Evolutionary conservation across 768 basidiomycete genomes (phyloP).

Genomic region (Phlebiopsis gigantea): DNA sequence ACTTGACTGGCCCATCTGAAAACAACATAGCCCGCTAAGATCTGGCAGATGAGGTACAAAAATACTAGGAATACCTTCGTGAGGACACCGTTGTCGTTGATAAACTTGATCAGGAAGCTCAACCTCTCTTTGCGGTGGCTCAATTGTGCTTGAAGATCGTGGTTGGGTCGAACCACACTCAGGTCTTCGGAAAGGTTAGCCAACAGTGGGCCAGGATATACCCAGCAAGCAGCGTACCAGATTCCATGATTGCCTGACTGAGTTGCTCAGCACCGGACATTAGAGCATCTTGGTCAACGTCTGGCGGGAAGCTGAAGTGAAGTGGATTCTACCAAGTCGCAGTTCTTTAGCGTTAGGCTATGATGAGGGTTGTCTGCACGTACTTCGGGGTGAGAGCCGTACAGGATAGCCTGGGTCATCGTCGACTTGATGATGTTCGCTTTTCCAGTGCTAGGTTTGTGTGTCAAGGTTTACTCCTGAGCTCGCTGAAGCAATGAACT

Average conservation of each 20-base stretch:
- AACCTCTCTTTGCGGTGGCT: slow-evolving; percentile 68
- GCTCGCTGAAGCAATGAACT: slow-evolving; percentile 26
- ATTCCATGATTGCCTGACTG: slow-evolving; percentile 64
- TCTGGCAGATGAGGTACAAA: background rate
- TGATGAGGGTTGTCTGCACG: slow-evolving; percentile 5
- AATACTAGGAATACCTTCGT: slow-evolving; percentile 47
- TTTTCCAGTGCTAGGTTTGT: slow-evolving; percentile 46
- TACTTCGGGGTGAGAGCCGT: slow-evolving; percentile 64
- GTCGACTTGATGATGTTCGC: slow-evolving; percentile 70
- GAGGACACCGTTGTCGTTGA: slow-evolving; percentile 80
- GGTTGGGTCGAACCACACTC: slow-evolving; percentile 64
- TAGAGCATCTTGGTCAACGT: slow-evolving; percentile 70
- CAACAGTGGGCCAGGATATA: background rate
- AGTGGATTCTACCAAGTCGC: slow-evolving; percentile 55
- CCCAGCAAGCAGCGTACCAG: slow-evolving; percentile 41
- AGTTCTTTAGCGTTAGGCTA: background rate
- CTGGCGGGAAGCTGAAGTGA: slow-evolving; percentile 75
- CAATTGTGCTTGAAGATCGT: slow-evolving; percentile 78
- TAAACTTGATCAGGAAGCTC: slow-evolving; percentile 82
- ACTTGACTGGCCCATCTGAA: slow-evolving; percentile 74
- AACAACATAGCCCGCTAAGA: background rate
- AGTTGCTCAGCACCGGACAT: slow-evolving; percentile 78
- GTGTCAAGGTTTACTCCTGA: too few relatives aligned
- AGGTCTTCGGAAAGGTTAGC: slow-evolving; percentile 37
- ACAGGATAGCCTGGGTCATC: slow-evolving; percentile 80